A percentile compares a stretch with the other conserved stretches of the same genome.
These are phyloP conservation scores for Mucor racemosus DNA, from an alignment of 371 early-diverging fungal species.

Conservation along the genomic window DNA sequence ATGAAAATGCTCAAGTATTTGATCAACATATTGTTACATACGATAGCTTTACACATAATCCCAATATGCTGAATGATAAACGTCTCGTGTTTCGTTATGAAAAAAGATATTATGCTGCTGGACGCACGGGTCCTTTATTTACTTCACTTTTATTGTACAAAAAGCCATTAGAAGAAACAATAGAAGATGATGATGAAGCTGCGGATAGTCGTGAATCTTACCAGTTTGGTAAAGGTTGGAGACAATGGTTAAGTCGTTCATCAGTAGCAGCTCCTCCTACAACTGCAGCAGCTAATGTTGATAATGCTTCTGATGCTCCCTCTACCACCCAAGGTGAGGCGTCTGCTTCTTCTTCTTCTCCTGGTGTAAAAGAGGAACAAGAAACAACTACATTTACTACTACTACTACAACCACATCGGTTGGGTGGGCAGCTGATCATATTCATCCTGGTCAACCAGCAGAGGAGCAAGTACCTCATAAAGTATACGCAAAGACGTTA, in stretches of 20 bases:
- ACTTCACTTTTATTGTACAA: conserved; percentile 59
- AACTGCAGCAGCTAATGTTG: background rate
- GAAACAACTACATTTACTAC: conserved; percentile 47
- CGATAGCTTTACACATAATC: conserved; percentile 65
- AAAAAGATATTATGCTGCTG: conserved; percentile 52
- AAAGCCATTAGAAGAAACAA: conserved; percentile 18
- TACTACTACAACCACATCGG: conserved; percentile 48
- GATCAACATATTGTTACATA: conserved; percentile 60
- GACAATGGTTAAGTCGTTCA: conserved; percentile 55
- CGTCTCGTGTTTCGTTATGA: conserved; percentile 71
- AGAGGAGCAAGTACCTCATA: conserved; percentile 23
- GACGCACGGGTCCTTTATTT: conserved; percentile 51
- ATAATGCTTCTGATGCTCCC: conserved; percentile 2
- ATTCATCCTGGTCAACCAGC: conserved; percentile 21
- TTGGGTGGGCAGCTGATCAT: conserved; percentile 46
- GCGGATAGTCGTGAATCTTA: conserved; percentile 40
- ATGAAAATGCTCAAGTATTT: conserved; percentile 64
- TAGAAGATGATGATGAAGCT: background rate
- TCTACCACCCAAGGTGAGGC: background rate
- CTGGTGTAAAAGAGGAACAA: conserved; percentile 7
- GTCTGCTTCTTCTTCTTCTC: background rate
- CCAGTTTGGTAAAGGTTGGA: conserved; percentile 42
- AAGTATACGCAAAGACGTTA: conserved; percentile 85
- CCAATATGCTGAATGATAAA: conserved; percentile 66
- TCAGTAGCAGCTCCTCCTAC: conserved; percentile 31